Conservation (phyloP, 176 grass and related monocot genomes). For the Carex cristatella region DNA sequence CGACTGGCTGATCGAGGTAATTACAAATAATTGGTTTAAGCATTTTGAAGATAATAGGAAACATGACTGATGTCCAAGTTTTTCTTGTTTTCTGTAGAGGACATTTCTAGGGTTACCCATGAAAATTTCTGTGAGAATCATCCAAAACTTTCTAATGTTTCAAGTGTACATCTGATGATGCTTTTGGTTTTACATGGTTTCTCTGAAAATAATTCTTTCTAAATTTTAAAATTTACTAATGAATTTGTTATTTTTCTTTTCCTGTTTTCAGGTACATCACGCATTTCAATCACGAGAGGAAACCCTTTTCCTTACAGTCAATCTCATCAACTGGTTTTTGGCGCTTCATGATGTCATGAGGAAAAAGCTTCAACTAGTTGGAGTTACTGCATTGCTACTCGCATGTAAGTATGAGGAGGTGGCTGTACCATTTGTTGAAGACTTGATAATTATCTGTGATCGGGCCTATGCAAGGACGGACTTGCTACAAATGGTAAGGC, state of each 20-base stretch:
- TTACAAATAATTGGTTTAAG: not conserved
- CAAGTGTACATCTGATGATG: not conserved
- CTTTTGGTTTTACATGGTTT: not conserved
- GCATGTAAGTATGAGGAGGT: conserved; percentile 95
- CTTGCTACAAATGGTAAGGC: conserved; percentile 73
- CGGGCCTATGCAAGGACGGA: conserved; percentile 62
- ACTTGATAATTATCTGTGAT: conserved; percentile 75
- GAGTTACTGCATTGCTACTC: conserved; percentile 82
- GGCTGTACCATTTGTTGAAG: conserved; percentile 49
- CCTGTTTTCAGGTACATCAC: conserved; percentile 58
- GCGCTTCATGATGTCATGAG: conserved; percentile 38
- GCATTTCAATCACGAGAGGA: conserved; percentile 70
- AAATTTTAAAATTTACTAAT: not conserved
- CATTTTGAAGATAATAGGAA: too few relatives aligned
- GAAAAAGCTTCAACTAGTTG: conserved; percentile 91
- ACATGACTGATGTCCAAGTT: too few relatives aligned
- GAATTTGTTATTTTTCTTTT: not conserved
- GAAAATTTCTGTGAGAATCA: not conserved
- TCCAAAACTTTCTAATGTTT: not conserved
- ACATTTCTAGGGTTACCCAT: not conserved
- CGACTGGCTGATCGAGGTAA: conserved; percentile 89
- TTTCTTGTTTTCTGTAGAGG: not conserved
- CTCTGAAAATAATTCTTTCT: not conserved
- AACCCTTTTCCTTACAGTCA: conserved; percentile 73
- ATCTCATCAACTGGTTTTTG: conserved; percentile 78